Percentiles rank a stretch among this genome's conserved stretches.
Conservation (phyloP, 305 asterid species). For the Andrographis paniculata region DNA sequence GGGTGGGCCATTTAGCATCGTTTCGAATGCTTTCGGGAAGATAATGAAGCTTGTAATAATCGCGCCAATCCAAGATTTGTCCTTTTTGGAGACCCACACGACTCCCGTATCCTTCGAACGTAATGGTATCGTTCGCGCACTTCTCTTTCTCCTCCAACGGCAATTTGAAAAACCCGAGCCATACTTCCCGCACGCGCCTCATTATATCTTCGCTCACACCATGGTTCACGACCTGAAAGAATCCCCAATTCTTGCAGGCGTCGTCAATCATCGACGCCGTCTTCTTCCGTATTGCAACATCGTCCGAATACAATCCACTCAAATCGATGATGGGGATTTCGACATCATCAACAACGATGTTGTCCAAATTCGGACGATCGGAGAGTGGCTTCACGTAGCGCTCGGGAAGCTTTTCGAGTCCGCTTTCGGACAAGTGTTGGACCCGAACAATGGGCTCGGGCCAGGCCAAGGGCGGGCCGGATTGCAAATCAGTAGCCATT, state of each 20-base stretch:
- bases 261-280: conserved; percentile 25
- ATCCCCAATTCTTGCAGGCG: conserved; percentile 88
- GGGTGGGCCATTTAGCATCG: conserved; percentile 56
- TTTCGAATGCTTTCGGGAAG: conserved; percentile 49
- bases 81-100: conserved; percentile 66
- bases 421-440: conserved; percentile 61
- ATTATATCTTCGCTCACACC: conserved; percentile 52
- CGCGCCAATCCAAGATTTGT: conserved; percentile 71
- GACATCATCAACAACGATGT: background rate
- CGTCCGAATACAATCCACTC: conserved; percentile 32
- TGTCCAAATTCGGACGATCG: conserved; percentile 16
- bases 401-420: conserved; percentile 58
- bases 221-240: conserved; percentile 80
- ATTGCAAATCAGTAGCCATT: conserved; percentile 14
- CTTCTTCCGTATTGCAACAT: conserved; percentile 21
- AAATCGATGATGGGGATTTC: conserved; percentile 66
- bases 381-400: conserved; percentile 59
- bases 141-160: conserved; percentile 63
- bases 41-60: conserved; percentile 58
- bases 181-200: conserved; percentile 33
- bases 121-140: conserved; percentile 52
- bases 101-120: conserved; percentile 86
- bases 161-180: conserved; percentile 66
- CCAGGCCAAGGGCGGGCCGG: too few relatives aligned
- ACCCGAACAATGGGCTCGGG: conserved; percentile 80